Evolutionary conservation across 169 alveolate species (phyloP), one percentile per base, ranked within the genome.

Genomic region (Hepatocystis sp.): DNA sequence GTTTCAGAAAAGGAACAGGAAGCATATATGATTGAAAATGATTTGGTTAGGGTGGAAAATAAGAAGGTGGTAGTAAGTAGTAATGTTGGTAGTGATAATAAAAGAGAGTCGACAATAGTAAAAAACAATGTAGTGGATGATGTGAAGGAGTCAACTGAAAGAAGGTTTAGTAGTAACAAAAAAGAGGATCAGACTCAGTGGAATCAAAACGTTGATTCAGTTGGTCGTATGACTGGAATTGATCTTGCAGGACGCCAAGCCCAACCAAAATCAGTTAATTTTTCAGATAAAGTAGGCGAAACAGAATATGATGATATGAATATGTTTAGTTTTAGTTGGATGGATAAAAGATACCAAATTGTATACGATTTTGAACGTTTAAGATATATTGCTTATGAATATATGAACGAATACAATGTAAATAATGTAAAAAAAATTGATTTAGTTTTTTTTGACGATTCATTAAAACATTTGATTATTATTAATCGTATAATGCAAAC

Each of bases 381-480:
- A 63, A 92, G 97, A 78, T 91, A 91, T 64, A 94, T 93, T 63
- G 96, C 95, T 27, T 91, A 93, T 68, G 92, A 93, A 56, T 95
- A 93, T 61, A 90, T 97, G 90, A 92, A 93, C 23, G 94, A 91
- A 56, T 96, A 94, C 91, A 97, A 97, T 91, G 97, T 96, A 52
- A 94, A 95, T 71, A 91, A 93, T 76, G 96, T 97, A 23, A 96
- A 96, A 95, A 95, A 95, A 56, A 96, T 97, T 94, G 95, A 96
- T 81, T 92, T 98, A 44, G 99, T 97, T 47, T 95, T 98, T 60
- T 98, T 98, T 92, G 99, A 98, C 86, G 99, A 97, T 90, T 98
- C 99, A 23, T 91, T 98, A 49, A 96, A 93, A 84, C 98, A 98
- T 90, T 84, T 98, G 68, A 92, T 98, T 91, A 95, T 98, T 65